A percentile compares a stretch with the other conserved stretches of the same genome.
Conservation (phyloP, 441 rosid species). For the Gossypium aridum region DNA sequence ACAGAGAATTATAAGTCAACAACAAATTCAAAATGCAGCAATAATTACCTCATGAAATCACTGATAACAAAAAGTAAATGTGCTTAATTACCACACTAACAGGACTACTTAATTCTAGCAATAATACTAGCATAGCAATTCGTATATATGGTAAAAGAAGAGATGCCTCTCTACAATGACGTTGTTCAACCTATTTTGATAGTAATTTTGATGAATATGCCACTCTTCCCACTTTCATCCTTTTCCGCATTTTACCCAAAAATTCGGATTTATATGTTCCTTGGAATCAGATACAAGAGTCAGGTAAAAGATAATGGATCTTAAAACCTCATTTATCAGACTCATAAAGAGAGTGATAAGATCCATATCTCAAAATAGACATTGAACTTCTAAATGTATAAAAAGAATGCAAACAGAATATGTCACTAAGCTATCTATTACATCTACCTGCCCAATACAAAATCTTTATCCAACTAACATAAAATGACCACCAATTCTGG, state of each 20-base stretch:
- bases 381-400: not conserved
- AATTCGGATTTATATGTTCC: not conserved
- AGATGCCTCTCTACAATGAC: not conserved
- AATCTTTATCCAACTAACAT: not conserved
- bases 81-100: not conserved
- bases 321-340: not conserved
- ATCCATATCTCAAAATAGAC: not conserved
- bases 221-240: not conserved
- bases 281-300: not conserved
- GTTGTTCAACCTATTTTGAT: too few relatives aligned
- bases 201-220: not conserved
- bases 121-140: not conserved
- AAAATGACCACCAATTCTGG: not conserved
- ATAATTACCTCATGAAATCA: not conserved
- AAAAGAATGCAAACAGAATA: not conserved
- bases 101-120: not conserved
- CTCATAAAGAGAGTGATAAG: not conserved
- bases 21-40: not conserved
- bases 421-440: not conserved
- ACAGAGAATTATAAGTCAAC: not conserved
- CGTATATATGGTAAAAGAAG: not conserved
- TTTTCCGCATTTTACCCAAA: not conserved
- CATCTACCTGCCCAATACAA: not conserved
- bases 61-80: not conserved
- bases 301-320: not conserved